Evolutionary conservation across 345 rosid species (phyloP).

Genomic region (Trapa incisa): DNA sequence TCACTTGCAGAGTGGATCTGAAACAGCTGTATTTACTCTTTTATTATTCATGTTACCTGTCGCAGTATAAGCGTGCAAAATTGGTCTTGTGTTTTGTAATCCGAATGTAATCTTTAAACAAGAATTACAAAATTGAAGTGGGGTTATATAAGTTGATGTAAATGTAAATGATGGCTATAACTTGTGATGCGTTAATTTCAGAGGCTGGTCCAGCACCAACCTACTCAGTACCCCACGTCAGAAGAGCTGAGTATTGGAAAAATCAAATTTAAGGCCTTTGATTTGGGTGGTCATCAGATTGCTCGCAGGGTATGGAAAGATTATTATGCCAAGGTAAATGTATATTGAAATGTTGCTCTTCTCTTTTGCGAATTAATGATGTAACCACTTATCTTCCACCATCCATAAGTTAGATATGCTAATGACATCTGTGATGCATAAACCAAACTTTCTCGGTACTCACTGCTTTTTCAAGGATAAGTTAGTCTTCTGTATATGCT

Average conservation of each 20-base stretch:
- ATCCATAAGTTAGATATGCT: background rate
- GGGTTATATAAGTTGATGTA: background rate
- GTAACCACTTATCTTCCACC: background rate
- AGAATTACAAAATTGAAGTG: background rate
- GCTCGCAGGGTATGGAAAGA: conserved; percentile 93
- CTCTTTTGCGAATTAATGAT: background rate
- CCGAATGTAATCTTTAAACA: background rate
- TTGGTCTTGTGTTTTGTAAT: background rate
- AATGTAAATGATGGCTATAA: background rate
- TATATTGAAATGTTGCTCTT: background rate
- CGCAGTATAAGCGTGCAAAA: background rate
- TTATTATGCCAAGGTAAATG: conserved; percentile 71
- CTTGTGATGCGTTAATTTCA: conserved; percentile 16
- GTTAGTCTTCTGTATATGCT: too few relatives aligned
- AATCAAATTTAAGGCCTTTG: conserved; percentile 82
- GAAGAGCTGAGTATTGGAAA: conserved; percentile 89
- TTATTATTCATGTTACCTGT: background rate
- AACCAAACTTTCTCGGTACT: background rate
- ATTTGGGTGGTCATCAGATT: conserved; percentile 90
- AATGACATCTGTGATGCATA: background rate
- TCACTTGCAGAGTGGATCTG: background rate
- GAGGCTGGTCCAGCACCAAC: conserved; percentile 92
- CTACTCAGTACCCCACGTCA: conserved; percentile 83
- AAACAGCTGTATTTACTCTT: background rate
- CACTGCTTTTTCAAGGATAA: background rate